Evolutionary conservation across 441 rosid species (phyloP).

Genomic region (Geranium incanum): DNA sequence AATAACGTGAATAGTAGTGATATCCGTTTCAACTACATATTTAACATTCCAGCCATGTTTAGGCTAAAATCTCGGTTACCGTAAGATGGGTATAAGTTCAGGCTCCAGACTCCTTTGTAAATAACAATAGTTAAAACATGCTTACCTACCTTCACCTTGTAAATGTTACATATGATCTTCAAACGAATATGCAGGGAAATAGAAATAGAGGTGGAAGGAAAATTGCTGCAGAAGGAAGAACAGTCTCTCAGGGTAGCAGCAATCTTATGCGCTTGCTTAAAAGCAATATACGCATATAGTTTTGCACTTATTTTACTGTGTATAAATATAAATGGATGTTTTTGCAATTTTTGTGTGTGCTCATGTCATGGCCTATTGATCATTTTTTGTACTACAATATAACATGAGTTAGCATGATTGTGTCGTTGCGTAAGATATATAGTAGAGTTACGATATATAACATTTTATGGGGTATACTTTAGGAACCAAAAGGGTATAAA

Average conservation of each 20-base stretch:
- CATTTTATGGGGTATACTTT: no score
- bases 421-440: no score
- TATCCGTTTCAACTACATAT: not conserved
- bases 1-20: not conserved
- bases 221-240: slow-evolving; percentile 27
- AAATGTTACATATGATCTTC: not conserved
- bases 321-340: not conserved
- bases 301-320: not conserved
- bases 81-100: not conserved
- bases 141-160: not conserved
- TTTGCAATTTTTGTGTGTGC: not conserved
- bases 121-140: no score
- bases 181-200: slow-evolving; percentile 40
- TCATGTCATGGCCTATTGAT: not conserved
- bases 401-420: no score
- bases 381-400: not conserved
- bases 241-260: slow-evolving; percentile 60
- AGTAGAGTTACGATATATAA: no score
- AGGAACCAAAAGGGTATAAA: no score
- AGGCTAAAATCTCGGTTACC: not conserved
- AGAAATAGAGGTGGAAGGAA: slow-evolving; percentile 51
- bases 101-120: not conserved
- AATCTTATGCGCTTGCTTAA: slow-evolving; percentile 61
- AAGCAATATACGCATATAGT: slow-evolving; percentile 41
- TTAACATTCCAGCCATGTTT: not conserved